A percentile compares a stretch with the other conserved stretches of the same genome.
Conservation (phyloP, 129 eudicot genomes). For the Cynara cardunculus region DNA sequence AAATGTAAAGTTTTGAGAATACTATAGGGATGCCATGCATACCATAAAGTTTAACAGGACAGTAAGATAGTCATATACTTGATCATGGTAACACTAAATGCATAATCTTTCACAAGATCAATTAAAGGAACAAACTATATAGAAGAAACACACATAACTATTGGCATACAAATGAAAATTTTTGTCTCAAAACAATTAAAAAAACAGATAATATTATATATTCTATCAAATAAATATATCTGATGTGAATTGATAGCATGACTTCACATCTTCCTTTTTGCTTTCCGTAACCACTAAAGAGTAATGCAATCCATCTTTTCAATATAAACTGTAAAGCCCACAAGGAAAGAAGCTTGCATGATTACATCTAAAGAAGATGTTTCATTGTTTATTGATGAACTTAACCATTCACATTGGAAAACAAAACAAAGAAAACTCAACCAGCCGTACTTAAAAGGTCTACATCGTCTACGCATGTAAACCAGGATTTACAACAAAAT, state of each 20-base stretch:
- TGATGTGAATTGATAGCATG: neutral
- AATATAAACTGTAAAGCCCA: neutral
- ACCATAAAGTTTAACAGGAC: neutral
- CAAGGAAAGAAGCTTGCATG: neutral
- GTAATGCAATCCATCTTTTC: neutral
- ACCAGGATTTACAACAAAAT: neutral
- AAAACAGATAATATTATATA: neutral
- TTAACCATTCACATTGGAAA: neutral
- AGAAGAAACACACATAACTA: neutral
- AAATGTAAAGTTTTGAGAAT: neutral
- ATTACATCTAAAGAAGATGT: neutral
- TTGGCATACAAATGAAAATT: neutral
- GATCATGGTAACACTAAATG: neutral
- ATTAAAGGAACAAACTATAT: neutral
- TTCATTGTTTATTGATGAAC: neutral
- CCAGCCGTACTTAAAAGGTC: neutral
- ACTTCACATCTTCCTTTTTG: neutral
- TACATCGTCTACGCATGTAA: neutral
- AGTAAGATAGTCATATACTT: neutral
- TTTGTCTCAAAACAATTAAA: neutral
- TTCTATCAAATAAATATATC: neutral
- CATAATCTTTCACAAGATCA: neutral
- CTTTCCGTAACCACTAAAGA: neutral
- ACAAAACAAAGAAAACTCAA: neutral
- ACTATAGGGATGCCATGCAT: neutral